Base-by-base conservation (phyloP, 2,329 filamentous ascomycete species). In the Paracoccidioides lutzii region DNA sequence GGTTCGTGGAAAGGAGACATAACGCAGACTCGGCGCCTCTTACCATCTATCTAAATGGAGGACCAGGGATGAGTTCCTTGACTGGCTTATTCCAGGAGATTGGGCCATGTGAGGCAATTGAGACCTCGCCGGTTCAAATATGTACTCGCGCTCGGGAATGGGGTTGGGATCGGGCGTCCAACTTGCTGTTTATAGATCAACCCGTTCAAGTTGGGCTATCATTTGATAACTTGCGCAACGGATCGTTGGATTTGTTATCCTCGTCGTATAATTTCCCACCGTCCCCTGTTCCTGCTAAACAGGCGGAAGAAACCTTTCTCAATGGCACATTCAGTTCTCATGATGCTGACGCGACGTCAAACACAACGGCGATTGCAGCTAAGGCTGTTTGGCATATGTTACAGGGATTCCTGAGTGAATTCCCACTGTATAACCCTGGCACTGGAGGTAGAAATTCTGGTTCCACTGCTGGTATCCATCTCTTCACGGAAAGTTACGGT, bases 141-240 rank as follows among this genome's bases (percentile, higher is more conserved):
- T 48, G 55, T 38, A 69, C 71, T 0, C 59, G 62, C 14, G 60
- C 67, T 37, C 81, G 81, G 60, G 75, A 76, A 1, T 77, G 76
- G 64, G 76, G 77, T 3, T 82, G 79, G 78, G 79, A 77, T 55
- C 75, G 76, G 58, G 72, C 75, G 4, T 78, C 77, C 59, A 85
- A 85, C 60, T 80, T 84, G 75, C 77, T 88, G 14, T 87, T 84
- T 67, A 80, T 88, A 61, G 84, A 88, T 61, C 79, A 87, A 65
- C 85, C 81, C 4, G 78, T 75, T 10, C 76, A 79, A 45, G 76
- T 79, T 3, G 81, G 81, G 0, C 60, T 60, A 45, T 61, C 59
- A 7, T 59, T 57, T 40, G 59, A 61, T 52, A 55, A 45, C 5
- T 15, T 59, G n/a, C 40, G 33, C 4, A 56, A 59, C 48, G 58